Base-by-base conservation (phyloP, 225 moss, liverwort and hornwort species). In the Marchantia polymorpha region DNA sequence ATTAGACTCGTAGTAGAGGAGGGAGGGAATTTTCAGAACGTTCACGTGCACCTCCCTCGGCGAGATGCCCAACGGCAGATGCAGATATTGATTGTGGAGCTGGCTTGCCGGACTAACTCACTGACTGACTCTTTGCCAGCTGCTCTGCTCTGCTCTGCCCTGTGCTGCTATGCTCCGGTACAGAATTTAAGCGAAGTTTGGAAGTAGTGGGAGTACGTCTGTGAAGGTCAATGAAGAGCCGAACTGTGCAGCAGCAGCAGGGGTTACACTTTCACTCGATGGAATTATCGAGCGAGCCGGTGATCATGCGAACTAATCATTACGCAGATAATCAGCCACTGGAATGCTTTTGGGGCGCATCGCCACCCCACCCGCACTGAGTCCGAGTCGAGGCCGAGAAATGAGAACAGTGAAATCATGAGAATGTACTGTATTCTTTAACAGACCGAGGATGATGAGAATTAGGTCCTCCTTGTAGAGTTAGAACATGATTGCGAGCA, bases 31-130 rank as follows among this genome's bases (percentile, higher is more conserved):
- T 26, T 65, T 13, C 65, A 65, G 12, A 29, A 65, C 65, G 3
- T 65, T 65, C 65, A 65, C 65, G 65, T 65, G 65, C 65, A 65
- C 19, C 61, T 63, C n/a, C n/a, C 61, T 63, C 61, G 22, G 61
- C 61, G 10, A 63, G 61, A 65, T 65, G 10, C 65, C 65, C 65
- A 65, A 59, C 8, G 8, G 65, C 65, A 65, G 9, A n/a, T n/a
- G n/a, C n/a, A n/a, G n/a, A 65, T 26, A 63, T 63, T 63, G 61
- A 15, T 26, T 13, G 6, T 26, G 23, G 65, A n/a, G 27, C 22
- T 65, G 7, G 13, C 65, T 65, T 25, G 13, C 23, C 65, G 13
- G 61, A 63, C 13, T n/a, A 10, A n/a, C 19, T 63, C 7, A 65
- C n/a, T n/a, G n/a, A n/a, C n/a, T n/a, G n/a, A n/a, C n/a, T n/a